Evolutionary conservation across 495 filamentous ascomycete species (phyloP).

Genomic region (Tuber melanosporum): DNA sequence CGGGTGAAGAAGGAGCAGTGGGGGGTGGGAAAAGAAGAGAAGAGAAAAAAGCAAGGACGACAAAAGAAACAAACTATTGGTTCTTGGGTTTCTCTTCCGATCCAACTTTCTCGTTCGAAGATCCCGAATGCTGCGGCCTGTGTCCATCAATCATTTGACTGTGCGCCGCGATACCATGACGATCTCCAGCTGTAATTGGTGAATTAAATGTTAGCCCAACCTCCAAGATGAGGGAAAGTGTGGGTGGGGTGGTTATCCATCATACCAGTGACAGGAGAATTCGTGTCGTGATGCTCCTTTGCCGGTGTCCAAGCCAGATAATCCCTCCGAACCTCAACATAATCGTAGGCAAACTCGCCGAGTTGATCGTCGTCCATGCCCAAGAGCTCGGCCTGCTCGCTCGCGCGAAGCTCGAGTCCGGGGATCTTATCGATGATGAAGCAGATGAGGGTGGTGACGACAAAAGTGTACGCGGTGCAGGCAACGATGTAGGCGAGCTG

Average conservation of each 20-base stretch:
- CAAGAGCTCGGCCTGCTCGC: conserved; percentile 91
- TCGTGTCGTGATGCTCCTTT: conserved; percentile 57
- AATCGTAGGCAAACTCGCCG: conserved; percentile 98
- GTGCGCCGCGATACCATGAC: conserved; percentile 46
- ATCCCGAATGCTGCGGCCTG: not conserved
- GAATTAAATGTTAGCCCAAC: not conserved
- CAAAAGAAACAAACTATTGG: conserved; percentile 23
- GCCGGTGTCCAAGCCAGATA: conserved; percentile 96
- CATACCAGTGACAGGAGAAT: conserved; percentile 47
- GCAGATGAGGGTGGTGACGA: conserved; percentile 76
- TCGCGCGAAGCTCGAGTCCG: conserved; percentile 83
- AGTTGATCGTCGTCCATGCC: conserved; percentile 99
- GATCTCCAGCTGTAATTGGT: conserved; percentile 42
- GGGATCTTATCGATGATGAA: conserved; percentile 79
- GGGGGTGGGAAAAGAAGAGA: not conserved
- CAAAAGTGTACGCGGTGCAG: conserved; percentile 66
- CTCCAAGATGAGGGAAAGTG: not conserved
- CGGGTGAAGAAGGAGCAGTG: too few species aligned
- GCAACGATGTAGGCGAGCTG: conserved; percentile 88
- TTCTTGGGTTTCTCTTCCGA: conserved; percentile 24
- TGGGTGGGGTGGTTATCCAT: not conserved
- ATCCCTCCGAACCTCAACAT: conserved; percentile 94
- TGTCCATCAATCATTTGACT: conserved; percentile 39
- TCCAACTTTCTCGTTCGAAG: conserved; percentile 7
- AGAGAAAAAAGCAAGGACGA: conserved; percentile 14